Evolutionary conservation across 352 stramenopile genomes (phyloP).

Genomic region (Pythium vanterpoolii): DNA sequence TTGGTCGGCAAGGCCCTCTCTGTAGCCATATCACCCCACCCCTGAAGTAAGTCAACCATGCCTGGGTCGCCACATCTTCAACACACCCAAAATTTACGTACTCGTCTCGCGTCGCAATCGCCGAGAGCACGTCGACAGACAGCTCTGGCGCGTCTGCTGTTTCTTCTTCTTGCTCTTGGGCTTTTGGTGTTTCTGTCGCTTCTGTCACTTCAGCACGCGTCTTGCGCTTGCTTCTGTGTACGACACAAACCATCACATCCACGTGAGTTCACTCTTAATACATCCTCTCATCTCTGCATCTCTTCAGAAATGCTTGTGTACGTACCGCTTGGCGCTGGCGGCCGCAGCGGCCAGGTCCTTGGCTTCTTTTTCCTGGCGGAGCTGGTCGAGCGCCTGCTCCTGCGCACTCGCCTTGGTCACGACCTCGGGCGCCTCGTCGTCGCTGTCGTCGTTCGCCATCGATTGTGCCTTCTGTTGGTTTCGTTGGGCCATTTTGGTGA

Average conservation of each 20-base stretch:
- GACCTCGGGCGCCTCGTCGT: constrained; percentile 76
- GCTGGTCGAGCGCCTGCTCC: constrained; percentile 46
- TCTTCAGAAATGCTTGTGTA: not conserved
- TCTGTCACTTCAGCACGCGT: constrained; percentile 19
- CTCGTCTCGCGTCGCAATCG: constrained; percentile 60
- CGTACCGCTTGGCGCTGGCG: constrained; percentile 43
- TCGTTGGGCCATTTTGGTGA: constrained; percentile 14
- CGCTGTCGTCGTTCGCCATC: constrained; percentile 38
- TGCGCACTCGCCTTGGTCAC: constrained; percentile 69
- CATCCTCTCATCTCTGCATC: not conserved
- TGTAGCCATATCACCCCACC: constrained; percentile 13
- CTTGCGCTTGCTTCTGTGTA: constrained; percentile 42
- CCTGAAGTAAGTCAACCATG: not conserved
- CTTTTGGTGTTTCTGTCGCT: constrained; percentile 10
- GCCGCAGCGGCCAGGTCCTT: constrained; percentile 34
- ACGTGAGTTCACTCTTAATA: not conserved
- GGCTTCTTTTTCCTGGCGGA: constrained; percentile 52
- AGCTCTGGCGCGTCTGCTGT: constrained; percentile 40
- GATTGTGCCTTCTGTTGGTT: not conserved
- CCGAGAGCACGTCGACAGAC: constrained; percentile 57
- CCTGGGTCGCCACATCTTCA: not conserved
- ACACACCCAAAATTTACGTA: no score
- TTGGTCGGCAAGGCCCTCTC: constrained; percentile 51
- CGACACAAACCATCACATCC: not conserved
- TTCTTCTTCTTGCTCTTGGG: constrained; percentile 20